phyloP scores from a whole-genome alignment of 2,329 filamentous ascomycete species.

The Fusarium circinatum region DNA sequence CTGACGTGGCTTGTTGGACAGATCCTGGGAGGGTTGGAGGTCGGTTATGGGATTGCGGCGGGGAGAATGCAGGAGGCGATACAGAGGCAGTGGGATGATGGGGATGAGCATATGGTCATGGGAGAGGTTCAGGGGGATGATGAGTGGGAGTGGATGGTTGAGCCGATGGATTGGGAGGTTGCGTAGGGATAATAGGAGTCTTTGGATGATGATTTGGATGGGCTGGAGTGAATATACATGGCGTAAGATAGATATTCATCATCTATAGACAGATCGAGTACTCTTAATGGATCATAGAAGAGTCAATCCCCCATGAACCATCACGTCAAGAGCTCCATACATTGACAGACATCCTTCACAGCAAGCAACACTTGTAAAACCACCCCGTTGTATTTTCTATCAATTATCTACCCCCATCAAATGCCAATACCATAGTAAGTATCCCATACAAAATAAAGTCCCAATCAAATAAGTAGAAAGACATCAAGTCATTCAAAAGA shows the following conservation, averaged over 20 bases:
- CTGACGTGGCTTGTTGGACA: slow-evolving; percentile 67
- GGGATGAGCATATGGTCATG: slow-evolving; percentile 24
- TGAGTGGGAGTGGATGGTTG: slow-evolving; percentile 55
- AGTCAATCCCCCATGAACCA: not conserved
- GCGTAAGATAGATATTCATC: not conserved
- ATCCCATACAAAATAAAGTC: slow-evolving; percentile 12
- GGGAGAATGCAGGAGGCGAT: slow-evolving; percentile 50
- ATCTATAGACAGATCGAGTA: not conserved
- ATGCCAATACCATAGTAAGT: not conserved
- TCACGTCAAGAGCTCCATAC: not conserved
- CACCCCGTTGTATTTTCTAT: slow-evolving; percentile 28
- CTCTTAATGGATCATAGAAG: not conserved
- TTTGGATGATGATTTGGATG: not conserved
- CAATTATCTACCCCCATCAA: slow-evolving; percentile 27
- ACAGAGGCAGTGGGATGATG: slow-evolving; percentile 53
- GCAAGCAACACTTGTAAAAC: not conserved
- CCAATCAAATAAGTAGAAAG: slow-evolving; percentile 12
- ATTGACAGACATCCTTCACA: not conserved
- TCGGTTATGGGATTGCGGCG: slow-evolving; percentile 64
- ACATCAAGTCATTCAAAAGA: slow-evolving; percentile 20
- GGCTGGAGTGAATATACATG: not conserved
- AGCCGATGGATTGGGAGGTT: slow-evolving; percentile 53
- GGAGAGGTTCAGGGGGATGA: slow-evolving; percentile 32
- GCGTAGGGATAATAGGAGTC: not conserved
- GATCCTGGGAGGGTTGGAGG: slow-evolving; percentile 69